Base-by-base conservation (phyloP, 2,329 filamentous ascomycete species). In the Neofusicoccum sp. region DNA sequence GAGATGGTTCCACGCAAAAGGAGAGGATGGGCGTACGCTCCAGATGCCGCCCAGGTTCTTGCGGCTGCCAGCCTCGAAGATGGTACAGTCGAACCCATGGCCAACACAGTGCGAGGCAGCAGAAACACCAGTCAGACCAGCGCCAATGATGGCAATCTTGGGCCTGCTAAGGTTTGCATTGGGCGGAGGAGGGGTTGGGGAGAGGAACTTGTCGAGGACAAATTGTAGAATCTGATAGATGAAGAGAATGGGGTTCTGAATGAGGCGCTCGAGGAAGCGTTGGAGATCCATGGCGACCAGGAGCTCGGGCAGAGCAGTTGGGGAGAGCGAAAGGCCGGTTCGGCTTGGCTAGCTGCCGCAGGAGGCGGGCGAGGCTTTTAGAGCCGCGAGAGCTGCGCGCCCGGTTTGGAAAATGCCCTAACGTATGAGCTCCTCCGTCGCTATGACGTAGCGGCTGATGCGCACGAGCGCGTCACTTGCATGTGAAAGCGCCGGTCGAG, bases 81-180 rank as follows among this genome's bases (percentile, higher is more conserved):
- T 84, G 20, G 84, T 82, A 6, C 91, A 88, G 64, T 95, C 89
- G 66, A 93, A 93, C 45, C 90, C 90, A 84, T 95, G 89, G 1
- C 91, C 91, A 36, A 93, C 85, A 69, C 89, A 92, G 71, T 96
- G 91, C 1, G 89, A 86, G 0, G 91, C 91, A 6, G 90, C 86
- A 1, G 90, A 90, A 2, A 95, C 86, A 40, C 84, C 84, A 3
- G 91, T 95, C 59, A 96, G 80, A 6, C 78, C 78, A 41, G 78
- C 78, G 6, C 78, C 78, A 44, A 80, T 77, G 60, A 80, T 69
- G 49, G 78, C 78, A 54, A 80, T 78, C 47, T 75, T 86, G 12
- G 90, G 88, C 30, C 87, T 79, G 11, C 77, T 76, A n/a, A 89
- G 76, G 6, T 79, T 77, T 0, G 79, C 74, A 63, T 81, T 78